phyloP scores from a whole-genome alignment of 208 protist species.

The Trypanosomatidae sp. region DNA sequence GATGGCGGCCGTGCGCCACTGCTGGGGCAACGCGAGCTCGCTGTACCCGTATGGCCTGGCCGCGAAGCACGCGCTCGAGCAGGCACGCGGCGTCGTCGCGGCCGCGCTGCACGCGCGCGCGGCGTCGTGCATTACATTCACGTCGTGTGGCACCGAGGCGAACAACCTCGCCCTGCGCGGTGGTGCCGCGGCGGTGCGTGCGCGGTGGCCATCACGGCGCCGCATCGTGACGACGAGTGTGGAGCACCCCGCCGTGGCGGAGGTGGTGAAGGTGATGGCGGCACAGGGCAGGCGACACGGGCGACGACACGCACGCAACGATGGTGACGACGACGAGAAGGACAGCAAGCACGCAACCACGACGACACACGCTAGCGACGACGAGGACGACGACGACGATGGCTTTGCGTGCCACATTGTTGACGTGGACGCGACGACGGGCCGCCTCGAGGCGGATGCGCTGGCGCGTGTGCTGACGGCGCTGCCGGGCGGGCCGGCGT shows the following conservation, averaged over 20 bases:
- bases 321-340: neutral
- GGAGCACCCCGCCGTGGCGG: conserved; percentile 80
- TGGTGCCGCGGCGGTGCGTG: conserved; percentile 18
- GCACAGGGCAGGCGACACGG: too few species aligned
- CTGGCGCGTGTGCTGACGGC: conserved; percentile 17
- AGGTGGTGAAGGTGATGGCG: conserved; percentile 59
- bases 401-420: conserved; percentile 13
- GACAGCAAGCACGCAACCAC: neutral
- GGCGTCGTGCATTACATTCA: conserved; percentile 79
- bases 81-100: conserved; percentile 40
- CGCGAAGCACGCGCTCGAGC: conserved; percentile 74
- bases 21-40: conserved; percentile 88
- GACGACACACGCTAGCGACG: neutral
- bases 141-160: conserved; percentile 87
- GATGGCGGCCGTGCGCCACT: conserved; percentile 25
- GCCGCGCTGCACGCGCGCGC: conserved; percentile 21
- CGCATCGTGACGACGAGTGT: conserved; percentile 63
- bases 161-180: conserved; percentile 90
- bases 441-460: conserved; percentile 12
- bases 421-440: conserved; percentile 21
- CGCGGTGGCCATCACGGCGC: conserved; percentile 8
- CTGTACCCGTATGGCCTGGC: conserved; percentile 71
- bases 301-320: neutral
- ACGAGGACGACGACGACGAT: neutral
- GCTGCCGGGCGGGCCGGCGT: conserved; percentile 21